Evolutionary conservation across 176 grass and related monocot species (phyloP).

Genomic region (Musa troglodytarum): DNA sequence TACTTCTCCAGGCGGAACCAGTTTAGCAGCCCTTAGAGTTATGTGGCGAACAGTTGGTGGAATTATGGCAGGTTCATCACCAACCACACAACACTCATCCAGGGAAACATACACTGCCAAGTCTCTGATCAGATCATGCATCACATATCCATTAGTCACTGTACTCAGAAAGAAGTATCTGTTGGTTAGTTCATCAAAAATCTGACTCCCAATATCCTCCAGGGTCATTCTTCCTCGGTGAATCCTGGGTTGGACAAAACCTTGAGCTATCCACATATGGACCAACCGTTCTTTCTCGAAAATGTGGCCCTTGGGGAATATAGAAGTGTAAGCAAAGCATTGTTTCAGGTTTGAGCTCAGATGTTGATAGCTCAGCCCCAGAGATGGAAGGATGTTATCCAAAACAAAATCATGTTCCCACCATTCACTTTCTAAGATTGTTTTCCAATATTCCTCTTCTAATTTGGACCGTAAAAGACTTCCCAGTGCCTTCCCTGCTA

Average conservation of each 20-base stretch:
- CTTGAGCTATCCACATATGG: constrained; percentile 47
- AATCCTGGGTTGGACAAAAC: constrained; percentile 7
- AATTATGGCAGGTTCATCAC: too few relatives aligned
- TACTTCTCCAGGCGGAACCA: too few relatives aligned
- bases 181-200: constrained; percentile 4
- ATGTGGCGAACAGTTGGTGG: too few relatives aligned
- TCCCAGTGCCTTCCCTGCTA: constrained; percentile 8
- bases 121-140: too few relatives aligned
- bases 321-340: constrained; percentile 31
- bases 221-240: not conserved
- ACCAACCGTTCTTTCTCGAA: constrained; percentile 34
- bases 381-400: constrained; percentile 17
- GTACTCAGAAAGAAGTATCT: constrained; percentile 4
- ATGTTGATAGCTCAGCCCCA: constrained; percentile 22
- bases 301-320: constrained; percentile 31
- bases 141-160: not conserved
- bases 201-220: constrained; percentile 2
- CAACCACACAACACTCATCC: too few relatives aligned
- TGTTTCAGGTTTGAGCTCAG: constrained; percentile 31
- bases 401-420: constrained; percentile 17
- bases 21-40: too few relatives aligned
- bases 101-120: too few relatives aligned
- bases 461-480: constrained; percentile 9
- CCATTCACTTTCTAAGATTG: constrained; percentile 30
- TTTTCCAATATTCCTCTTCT: constrained; percentile 15